phyloP scores from a whole-genome alignment of 176 grass and related monocot genomes.

The Eragrostis nindensis region DNA sequence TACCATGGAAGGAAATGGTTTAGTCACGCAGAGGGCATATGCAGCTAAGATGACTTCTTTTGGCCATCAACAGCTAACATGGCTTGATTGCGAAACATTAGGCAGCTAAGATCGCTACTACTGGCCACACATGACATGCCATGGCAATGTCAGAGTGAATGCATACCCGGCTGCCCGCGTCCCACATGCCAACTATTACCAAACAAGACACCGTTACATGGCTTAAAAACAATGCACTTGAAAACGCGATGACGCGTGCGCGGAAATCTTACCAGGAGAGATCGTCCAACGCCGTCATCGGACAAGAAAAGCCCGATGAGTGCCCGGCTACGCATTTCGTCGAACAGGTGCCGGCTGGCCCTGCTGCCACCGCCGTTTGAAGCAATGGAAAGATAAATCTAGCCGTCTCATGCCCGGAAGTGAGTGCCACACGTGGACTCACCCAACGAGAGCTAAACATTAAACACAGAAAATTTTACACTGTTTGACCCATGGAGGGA shows the following conservation, averaged over 20 bases:
- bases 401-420: neutral
- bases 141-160: neutral
- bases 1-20: neutral
- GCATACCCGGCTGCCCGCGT: neutral
- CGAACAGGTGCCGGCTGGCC: neutral
- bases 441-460: neutral
- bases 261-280: neutral
- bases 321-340: slow-evolving; percentile 2
- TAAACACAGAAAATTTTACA: too few species aligned
- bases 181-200: too few species aligned
- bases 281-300: neutral
- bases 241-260: neutral
- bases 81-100: neutral
- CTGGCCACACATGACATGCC: neutral
- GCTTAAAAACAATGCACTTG: neutral
- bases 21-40: neutral
- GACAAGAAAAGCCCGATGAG: neutral
- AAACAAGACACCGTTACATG: neutral
- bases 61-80: neutral
- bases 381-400: neutral
- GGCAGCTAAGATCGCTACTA: neutral
- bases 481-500: too few species aligned
- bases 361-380: neutral
- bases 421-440: neutral
- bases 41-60: neutral